A percentile compares a stretch with the other conserved stretches of the same genome.
Evolutionary conservation across 2,329 filamentous ascomycete genomes (phyloP).

Genomic region (Conoideocrella luteorostrata): DNA sequence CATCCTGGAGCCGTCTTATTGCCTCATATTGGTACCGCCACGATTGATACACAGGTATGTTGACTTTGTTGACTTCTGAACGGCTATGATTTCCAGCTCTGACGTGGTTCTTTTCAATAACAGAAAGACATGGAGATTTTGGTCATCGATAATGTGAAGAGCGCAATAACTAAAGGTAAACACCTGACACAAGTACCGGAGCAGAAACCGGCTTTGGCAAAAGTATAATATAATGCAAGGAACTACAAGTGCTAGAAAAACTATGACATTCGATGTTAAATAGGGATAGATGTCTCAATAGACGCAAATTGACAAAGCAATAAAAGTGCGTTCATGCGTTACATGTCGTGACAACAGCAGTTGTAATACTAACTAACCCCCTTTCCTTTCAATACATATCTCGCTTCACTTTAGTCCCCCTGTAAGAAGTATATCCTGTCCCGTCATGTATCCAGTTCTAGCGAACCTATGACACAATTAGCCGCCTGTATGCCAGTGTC

Average conservation of each 20-base stretch:
- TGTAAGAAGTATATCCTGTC: slow-evolving; percentile 8
- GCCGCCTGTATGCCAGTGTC: neutral
- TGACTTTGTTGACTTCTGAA: neutral
- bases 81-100: no score
- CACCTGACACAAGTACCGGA: slow-evolving; percentile 13
- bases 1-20: slow-evolving; percentile 57
- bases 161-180: slow-evolving; percentile 15
- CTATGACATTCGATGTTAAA: no score
- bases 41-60: slow-evolving; percentile 37
- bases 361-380: no score
- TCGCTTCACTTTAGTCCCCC: slow-evolving; percentile 5
- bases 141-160: slow-evolving; percentile 29
- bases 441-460: slow-evolving; percentile 10
- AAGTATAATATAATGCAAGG: neutral
- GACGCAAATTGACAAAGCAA: no score
- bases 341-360: no score
- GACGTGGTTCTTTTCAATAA: neutral
- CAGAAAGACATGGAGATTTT: slow-evolving; percentile 20
- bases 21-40: slow-evolving; percentile 64
- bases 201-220: slow-evolving; percentile 4
- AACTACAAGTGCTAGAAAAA: no score
- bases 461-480: slow-evolving; percentile 6
- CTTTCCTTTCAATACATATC: neutral
- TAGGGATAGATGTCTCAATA: neutral
- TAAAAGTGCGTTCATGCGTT: no score